A percentile compares a stretch with the other conserved stretches of the same genome.
Conservation (phyloP, 495 filamentous ascomycete species). For the Penicillium paxilli region DNA sequence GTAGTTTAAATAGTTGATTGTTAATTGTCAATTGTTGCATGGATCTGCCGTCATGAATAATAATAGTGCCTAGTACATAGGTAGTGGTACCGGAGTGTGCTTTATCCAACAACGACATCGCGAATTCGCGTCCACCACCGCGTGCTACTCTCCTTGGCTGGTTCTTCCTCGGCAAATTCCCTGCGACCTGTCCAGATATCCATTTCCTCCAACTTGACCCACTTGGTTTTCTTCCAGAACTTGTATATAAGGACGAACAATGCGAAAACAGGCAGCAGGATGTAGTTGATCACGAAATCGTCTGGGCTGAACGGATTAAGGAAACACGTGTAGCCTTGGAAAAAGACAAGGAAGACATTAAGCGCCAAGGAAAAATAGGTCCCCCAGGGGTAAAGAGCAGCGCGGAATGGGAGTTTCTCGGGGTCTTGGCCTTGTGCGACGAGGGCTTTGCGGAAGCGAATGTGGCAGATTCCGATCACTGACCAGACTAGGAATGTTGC, state of each 20-base stretch:
- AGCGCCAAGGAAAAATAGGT: slow-evolving; percentile 59
- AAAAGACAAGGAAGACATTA: slow-evolving; percentile 64
- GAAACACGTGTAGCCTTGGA: slow-evolving; percentile 61
- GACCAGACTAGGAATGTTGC: slow-evolving; percentile 71
- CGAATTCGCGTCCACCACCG: slow-evolving; percentile 20
- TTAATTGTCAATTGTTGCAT: too few relatives aligned
- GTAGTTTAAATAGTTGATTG: too few relatives aligned
- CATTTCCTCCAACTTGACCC: slow-evolving; percentile 53
- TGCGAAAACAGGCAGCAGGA: slow-evolving; percentile 64
- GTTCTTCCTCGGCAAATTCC: slow-evolving; percentile 21
- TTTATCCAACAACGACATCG: slow-evolving; percentile 28
- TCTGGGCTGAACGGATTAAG: slow-evolving; percentile 57
- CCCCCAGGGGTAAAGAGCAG: slow-evolving; percentile 61
- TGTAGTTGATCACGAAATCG: slow-evolving; percentile 67
- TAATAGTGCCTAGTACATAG: too few relatives aligned
- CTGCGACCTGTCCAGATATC: slow-evolving; percentile 61
- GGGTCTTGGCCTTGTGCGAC: slow-evolving; percentile 54
- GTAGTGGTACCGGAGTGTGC: not conserved
- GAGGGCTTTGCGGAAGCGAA: slow-evolving; percentile 63
- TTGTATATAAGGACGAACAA: slow-evolving; percentile 61
- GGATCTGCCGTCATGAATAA: too few relatives aligned
- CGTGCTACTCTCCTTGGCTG: slow-evolving; percentile 2
- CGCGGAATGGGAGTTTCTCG: slow-evolving; percentile 57
- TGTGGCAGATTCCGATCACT: slow-evolving; percentile 63
- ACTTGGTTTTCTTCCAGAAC: slow-evolving; percentile 55